Conservation (phyloP, 208 protist species). For the Phytomonas sp. region DNA sequence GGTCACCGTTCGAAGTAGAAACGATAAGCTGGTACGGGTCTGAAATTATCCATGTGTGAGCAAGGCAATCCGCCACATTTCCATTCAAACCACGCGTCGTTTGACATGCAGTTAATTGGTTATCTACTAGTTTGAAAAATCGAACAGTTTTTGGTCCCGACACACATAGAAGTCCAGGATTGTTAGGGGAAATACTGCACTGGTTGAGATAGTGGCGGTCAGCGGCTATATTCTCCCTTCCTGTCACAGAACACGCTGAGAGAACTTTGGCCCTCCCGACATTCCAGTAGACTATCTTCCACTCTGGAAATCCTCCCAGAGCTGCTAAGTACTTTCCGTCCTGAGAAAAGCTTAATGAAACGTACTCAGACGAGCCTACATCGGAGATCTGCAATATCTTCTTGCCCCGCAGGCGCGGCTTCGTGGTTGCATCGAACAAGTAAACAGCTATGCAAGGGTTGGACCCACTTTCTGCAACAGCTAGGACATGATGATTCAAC, state of each 20-base stretch:
- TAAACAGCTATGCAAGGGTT: conserved; percentile 85
- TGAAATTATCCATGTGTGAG: conserved; percentile 88
- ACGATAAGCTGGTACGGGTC: conserved; percentile 86
- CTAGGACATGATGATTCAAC: conserved; percentile 88
- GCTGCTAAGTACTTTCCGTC: conserved; percentile 84
- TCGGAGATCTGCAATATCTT: conserved; percentile 78
- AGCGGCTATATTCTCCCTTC: conserved; percentile 28
- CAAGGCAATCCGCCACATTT: conserved; percentile 83
- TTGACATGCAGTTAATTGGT: conserved; percentile 46
- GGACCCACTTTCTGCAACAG: conserved; percentile 89
- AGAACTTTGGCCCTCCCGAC: conserved; percentile 87
- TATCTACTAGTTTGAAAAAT: conserved; percentile 83
- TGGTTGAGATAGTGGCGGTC: conserved; percentile 75
- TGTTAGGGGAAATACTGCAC: conserved; percentile 87
- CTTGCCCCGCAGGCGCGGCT: conserved; percentile 76
- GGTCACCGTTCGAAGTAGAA: conserved; percentile 90
- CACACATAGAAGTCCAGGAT: conserved; percentile 87
- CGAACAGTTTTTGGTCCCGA: conserved; percentile 84
- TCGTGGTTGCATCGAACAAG: conserved; percentile 74
- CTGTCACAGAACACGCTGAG: conserved; percentile 42
- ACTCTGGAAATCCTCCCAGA: conserved; percentile 89
- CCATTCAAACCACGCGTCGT: conserved; percentile 50
- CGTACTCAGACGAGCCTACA: conserved; percentile 76
- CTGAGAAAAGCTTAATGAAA: conserved; percentile 87
- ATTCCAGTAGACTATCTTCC: conserved; percentile 90